Evolutionary conservation across 345 rosid genomes (phyloP).

Genomic region (Eucalyptus marginata): DNA sequence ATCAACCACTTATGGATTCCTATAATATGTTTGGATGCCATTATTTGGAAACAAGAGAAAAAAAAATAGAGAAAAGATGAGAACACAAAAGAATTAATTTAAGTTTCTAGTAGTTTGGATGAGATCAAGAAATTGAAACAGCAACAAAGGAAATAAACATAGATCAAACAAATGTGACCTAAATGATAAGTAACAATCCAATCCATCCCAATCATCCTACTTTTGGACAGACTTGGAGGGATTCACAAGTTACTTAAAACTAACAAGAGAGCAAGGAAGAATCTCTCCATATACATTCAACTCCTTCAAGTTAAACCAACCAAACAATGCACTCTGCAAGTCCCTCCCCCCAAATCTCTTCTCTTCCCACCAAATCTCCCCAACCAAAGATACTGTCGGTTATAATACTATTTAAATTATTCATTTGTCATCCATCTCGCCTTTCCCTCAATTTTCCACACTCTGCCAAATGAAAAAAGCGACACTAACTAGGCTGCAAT

Average conservation of each 20-base stretch:
- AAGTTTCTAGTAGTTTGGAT: background rate
- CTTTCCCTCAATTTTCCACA: background rate
- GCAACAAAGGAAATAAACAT: background rate
- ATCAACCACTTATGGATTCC: background rate
- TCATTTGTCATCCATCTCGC: background rate
- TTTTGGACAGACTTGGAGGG: background rate
- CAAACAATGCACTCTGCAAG: background rate
- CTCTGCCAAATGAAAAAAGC: background rate
- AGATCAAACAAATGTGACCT: background rate
- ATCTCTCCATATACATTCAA: background rate
- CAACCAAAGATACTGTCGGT: background rate
- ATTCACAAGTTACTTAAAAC: background rate
- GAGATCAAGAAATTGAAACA: background rate
- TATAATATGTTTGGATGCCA: background rate
- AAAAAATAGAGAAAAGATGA: background rate
- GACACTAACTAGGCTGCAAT: background rate
- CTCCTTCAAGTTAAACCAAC: background rate
- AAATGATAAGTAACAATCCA: background rate
- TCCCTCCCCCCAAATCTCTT: background rate
- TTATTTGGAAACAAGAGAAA: background rate
- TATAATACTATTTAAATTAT: background rate
- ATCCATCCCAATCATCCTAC: background rate
- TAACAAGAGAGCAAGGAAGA: background rate
- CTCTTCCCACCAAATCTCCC: background rate
- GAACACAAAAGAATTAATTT: background rate